Conservation (phyloP, 176 grass and related monocot genomes). For the Lolium multiflorum region DNA sequence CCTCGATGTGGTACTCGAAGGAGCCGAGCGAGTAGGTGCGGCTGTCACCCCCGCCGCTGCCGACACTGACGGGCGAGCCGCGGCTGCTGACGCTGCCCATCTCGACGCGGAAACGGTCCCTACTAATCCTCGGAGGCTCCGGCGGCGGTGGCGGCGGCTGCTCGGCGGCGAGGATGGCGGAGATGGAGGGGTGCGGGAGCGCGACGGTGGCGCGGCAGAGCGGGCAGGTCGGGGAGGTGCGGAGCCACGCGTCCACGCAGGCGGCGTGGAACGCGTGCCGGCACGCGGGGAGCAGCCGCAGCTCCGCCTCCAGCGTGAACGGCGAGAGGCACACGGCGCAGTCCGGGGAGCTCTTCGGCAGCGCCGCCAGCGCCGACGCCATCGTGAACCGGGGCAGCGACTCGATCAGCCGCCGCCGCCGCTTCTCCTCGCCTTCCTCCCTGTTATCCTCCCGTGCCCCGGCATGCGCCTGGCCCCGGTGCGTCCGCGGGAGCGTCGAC, state of each 20-base stretch:
- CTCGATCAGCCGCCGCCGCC: slow-evolving; percentile 62
- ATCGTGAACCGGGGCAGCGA: slow-evolving; percentile 89
- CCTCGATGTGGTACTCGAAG: slow-evolving; percentile 88
- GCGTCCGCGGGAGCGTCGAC: slow-evolving; percentile 6
- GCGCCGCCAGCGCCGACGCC: slow-evolving; percentile 60
- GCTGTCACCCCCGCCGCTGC: slow-evolving; percentile 24
- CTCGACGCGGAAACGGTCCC: slow-evolving; percentile 61
- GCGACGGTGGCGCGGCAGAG: slow-evolving; percentile 84
- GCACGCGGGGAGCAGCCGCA: slow-evolving; percentile 87
- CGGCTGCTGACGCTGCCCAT: slow-evolving; percentile 84
- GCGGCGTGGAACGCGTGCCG: slow-evolving; percentile 88
- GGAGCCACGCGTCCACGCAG: slow-evolving; percentile 92
- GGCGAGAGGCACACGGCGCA: slow-evolving; percentile 91
- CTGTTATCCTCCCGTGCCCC: background rate
- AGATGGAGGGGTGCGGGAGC: slow-evolving; percentile 53
- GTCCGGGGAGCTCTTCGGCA: slow-evolving; percentile 82
- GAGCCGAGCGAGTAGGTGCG: slow-evolving; percentile 81
- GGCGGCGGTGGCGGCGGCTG: background rate
- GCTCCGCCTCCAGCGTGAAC: slow-evolving; percentile 75
- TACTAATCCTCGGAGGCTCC: background rate
- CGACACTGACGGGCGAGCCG: slow-evolving; percentile 12
- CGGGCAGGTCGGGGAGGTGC: slow-evolving; percentile 81
- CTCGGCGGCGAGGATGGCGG: slow-evolving; percentile 50
- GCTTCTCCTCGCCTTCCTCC: slow-evolving; percentile 41
- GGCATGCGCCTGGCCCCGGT: background rate